These are phyloP conservation scores for Helicostylum pulchrum DNA, from an alignment of 192 early-diverging fungal genomes.

Conservation along the genomic window DNA sequence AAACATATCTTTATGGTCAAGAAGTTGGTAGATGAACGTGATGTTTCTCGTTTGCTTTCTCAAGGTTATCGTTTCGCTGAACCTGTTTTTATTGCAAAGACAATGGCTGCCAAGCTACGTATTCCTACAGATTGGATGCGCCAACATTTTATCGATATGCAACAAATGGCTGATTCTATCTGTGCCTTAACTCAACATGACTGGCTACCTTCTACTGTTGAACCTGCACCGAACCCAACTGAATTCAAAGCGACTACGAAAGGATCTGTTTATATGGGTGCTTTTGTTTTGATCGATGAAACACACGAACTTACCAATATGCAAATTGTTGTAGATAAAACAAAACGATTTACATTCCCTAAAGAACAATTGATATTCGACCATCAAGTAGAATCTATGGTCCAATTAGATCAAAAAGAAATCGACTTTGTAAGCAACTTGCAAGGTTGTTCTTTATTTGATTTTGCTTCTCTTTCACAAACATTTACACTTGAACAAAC, in stretches of 20 bases:
- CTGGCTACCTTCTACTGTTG: background rate
- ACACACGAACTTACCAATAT: slow-evolving; percentile 1
- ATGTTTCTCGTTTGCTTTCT: slow-evolving; percentile 16
- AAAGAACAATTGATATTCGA: slow-evolving; percentile 17
- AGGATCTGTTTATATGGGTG: slow-evolving; percentile 17
- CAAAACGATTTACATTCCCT: slow-evolving; percentile 25
- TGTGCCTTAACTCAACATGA: slow-evolving; percentile 6
- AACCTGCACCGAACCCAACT: slow-evolving; percentile 5
- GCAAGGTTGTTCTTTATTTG: slow-evolving; percentile 7
- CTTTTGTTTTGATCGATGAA: slow-evolving; percentile 23
- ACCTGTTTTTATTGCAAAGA: slow-evolving; percentile 29
- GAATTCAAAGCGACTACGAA: slow-evolving; percentile 7
- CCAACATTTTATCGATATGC: slow-evolving; percentile 31
- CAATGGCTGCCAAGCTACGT: slow-evolving; percentile 32
- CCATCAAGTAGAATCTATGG: slow-evolving; percentile 3
- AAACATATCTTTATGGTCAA: slow-evolving; percentile 38
- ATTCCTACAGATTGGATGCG: slow-evolving; percentile 31
- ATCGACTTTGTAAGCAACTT: slow-evolving; percentile 4
- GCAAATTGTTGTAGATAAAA: slow-evolving; percentile 27
- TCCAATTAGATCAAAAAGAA: slow-evolving; percentile 8
- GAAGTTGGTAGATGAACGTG: slow-evolving; percentile 17
- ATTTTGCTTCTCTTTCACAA: slow-evolving; percentile 2
- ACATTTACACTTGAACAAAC: background rate
- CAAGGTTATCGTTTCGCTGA: slow-evolving; percentile 39
- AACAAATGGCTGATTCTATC: slow-evolving; percentile 10